Evolutionary conservation across 2,329 filamentous ascomycete genomes (phyloP).

Genomic region (Fusarium zealandicum): DNA sequence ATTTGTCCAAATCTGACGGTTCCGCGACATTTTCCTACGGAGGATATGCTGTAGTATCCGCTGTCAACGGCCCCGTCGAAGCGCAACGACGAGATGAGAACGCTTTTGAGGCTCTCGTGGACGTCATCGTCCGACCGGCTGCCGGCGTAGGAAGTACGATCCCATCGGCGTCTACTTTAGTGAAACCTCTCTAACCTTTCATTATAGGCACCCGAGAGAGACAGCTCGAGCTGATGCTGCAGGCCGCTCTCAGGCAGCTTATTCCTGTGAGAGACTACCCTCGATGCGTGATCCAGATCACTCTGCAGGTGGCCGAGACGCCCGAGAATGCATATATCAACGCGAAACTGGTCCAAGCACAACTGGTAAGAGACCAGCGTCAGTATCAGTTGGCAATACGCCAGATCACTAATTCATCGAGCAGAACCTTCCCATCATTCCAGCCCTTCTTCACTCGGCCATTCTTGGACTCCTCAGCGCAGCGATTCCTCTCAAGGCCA

Average conservation of each 20-base stretch:
- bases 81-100: constrained; percentile 87
- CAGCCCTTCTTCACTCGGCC: constrained; percentile 81
- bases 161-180: constrained; percentile 3
- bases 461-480: constrained; percentile 82
- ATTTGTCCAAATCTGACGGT: constrained; percentile 76
- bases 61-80: constrained; percentile 93
- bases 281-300: constrained; percentile 79
- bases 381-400: background rate
- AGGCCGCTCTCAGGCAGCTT: constrained; percentile 75
- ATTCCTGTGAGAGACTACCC: constrained; percentile 79
- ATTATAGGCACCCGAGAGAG: constrained; percentile 72
- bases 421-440: constrained; percentile 80
- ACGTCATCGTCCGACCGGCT: constrained; percentile 87
- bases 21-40: constrained; percentile 78
- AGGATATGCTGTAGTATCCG: constrained; percentile 82
- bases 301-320: constrained; percentile 76
- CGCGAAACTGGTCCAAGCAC: constrained; percentile 66
- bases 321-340: constrained; percentile 72
- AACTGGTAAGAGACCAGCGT: constrained; percentile 58
- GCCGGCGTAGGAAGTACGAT: constrained; percentile 79
- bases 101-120: constrained; percentile 87
- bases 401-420: constrained; percentile 21
- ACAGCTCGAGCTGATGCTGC: constrained; percentile 80
- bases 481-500: constrained; percentile 79
- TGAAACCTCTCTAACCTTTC: constrained; percentile 23